Evolutionary conservation across 345 rosid species (phyloP), one percentile per base, ranked within the genome.

Genomic region (Salix brachista): DNA sequence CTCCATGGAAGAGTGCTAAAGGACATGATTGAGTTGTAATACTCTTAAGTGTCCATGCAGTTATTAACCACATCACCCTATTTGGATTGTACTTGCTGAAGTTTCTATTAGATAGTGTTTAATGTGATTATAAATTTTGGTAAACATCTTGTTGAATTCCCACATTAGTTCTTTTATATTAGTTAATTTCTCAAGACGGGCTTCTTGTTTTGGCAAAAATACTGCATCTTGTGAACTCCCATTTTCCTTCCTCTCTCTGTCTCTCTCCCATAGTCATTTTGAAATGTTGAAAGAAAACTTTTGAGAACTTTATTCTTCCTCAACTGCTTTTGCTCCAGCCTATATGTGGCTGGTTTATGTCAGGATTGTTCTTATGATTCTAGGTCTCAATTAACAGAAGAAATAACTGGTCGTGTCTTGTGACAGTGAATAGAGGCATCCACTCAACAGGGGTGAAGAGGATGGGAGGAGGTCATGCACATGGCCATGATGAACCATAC

Each of bases 371-470:
- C 26, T 26, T 16, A n/a, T 42, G 50, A 30, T 56, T 8, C 6
- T 61, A 25, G 69, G 36, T 10, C 23, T 37, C 36, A 70, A 70
- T 75, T 70, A 17, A 68, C 14, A 10, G 41, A 25, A 58, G 10
- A 46, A 46, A 16, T 42, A 69, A 41, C 21, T 16, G n/a, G 30
- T 17, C 39, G 19, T 66, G 23, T 19, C 34, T 26, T 77, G 4
- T 66, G 61, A 25, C 80, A 78, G 85, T 18, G n/a, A 79, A 37
- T 70, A 75, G 85, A 68, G 77, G 82, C 0, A 41, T 78, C 52
- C 96, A 88, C 81, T 88, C 93, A 12, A 91, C 90, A n/a, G 92
- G 92, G 69, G 88, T 87, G 87, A 91, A 91, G 86, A 85, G 88
- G 71, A 91, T 91, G 90, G 89, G 96, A 8, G 94, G 96, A 78